A percentile compares a stretch with the other conserved stretches of the same genome.
Evolutionary conservation across 2,329 filamentous ascomycete species (phyloP).

Genomic region (Claviceps monticola): DNA sequence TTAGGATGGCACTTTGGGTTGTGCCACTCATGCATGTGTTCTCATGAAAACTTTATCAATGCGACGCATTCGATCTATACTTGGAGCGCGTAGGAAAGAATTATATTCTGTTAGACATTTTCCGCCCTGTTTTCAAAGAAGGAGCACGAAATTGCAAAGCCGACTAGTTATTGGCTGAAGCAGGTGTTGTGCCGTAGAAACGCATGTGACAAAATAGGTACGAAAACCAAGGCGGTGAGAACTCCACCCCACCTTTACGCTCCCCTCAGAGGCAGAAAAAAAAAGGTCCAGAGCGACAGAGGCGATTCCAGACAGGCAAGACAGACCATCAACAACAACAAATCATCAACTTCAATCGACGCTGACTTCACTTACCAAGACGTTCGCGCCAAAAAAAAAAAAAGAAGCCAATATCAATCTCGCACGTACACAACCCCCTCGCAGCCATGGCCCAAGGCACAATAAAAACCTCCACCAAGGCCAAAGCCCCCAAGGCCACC

Average conservation of each 20-base stretch:
- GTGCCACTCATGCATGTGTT: background rate
- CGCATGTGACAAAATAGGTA: too few species aligned
- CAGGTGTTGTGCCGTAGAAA: too few species aligned
- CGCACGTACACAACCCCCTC: background rate
- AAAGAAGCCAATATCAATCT: background rate
- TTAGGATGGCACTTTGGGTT: background rate
- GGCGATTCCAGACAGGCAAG: background rate
- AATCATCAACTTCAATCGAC: background rate
- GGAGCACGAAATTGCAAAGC: too few species aligned
- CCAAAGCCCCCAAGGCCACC: slow-evolving; percentile 25
- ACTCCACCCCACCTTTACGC: background rate
- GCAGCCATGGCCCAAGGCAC: slow-evolving; percentile 39
- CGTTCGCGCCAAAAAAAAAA: background rate
- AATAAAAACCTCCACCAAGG: slow-evolving; percentile 32
- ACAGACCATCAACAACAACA: background rate
- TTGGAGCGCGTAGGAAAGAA: too few species aligned
- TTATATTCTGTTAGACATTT: too few species aligned
- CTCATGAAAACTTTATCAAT: too few species aligned
- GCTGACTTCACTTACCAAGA: background rate
- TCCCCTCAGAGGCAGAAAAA: background rate
- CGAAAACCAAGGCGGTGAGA: background rate
- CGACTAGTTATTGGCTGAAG: too few species aligned
- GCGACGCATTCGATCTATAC: too few species aligned
- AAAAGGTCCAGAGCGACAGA: background rate
- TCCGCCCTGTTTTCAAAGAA: too few species aligned